phyloP scores from a whole-genome alignment of 495 filamentous ascomycete genomes.

The Extremus antarcticus region DNA sequence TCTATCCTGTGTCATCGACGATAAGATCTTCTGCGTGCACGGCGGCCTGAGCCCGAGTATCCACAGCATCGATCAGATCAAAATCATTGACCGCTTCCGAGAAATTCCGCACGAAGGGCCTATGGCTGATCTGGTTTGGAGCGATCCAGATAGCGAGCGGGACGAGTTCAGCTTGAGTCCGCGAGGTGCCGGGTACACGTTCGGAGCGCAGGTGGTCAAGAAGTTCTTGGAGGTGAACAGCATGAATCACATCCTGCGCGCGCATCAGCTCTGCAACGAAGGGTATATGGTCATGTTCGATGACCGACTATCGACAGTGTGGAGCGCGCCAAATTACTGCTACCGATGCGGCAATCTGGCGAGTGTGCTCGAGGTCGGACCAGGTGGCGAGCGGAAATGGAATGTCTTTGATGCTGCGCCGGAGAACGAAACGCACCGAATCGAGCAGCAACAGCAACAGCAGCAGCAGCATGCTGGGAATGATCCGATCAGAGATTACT shows the following conservation, averaged over 20 bases:
- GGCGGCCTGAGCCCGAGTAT: conserved; percentile 91
- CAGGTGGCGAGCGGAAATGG: conserved; percentile 81
- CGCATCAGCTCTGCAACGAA: conserved; percentile 95
- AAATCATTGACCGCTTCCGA: conserved; percentile 95
- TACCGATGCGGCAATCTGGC: conserved; percentile 97
- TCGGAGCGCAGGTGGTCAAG: conserved; percentile 91
- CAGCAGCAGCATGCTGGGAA: conserved; percentile 29
- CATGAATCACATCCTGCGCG: conserved; percentile 92
- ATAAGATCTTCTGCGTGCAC: conserved; percentile 98
- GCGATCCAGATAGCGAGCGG: conserved; percentile 85
- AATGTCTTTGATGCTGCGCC: conserved; percentile 96
- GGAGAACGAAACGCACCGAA: conserved; percentile 82
- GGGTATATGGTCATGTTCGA: conserved; percentile 94
- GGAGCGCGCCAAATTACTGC: conserved; percentile 98
- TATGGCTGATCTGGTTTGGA: conserved; percentile 99
- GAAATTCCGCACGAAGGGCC: conserved; percentile 98
- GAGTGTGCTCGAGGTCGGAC: conserved; percentile 89
- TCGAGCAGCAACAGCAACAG: conserved; percentile 51
- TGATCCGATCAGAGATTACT: conserved; percentile 20
- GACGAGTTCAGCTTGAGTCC: conserved; percentile 95
- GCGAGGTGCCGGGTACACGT: conserved; percentile 90
- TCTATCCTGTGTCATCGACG: conserved; percentile 90
- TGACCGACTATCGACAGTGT: conserved; percentile 86
- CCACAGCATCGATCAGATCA: conserved; percentile 98
- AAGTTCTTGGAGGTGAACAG: conserved; percentile 95